A percentile compares a stretch with the other conserved stretches of the same genome.
These are phyloP conservation scores for Exophiala sideris DNA, from an alignment of 2,329 filamentous ascomycete species.

Conservation along the genomic window DNA sequence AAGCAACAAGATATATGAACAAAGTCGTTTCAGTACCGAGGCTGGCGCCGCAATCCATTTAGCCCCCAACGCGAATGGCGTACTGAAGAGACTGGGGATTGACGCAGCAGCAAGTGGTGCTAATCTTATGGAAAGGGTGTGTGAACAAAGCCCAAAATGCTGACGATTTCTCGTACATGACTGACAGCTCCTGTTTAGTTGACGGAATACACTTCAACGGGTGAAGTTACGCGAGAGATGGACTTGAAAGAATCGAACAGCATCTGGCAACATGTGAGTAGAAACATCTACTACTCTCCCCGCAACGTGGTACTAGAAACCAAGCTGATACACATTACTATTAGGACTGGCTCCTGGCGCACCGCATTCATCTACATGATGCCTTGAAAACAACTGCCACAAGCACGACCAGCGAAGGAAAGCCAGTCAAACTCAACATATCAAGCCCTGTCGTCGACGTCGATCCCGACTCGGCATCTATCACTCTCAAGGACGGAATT, in stretches of 20 bases:
- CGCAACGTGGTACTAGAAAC: neutral
- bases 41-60: conserved; percentile 60
- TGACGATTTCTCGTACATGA: neutral
- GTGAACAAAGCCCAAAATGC: neutral
- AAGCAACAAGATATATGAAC: conserved; percentile 49
- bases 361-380: conserved; percentile 54
- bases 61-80: conserved; percentile 58
- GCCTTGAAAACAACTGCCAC: conserved; percentile 49
- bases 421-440: conserved; percentile 39
- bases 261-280: conserved; percentile 47
- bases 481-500: conserved; percentile 48
- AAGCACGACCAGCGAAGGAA: conserved; percentile 34
- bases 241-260: conserved; percentile 39
- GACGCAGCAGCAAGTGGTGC: conserved; percentile 41
- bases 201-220: conserved; percentile 39
- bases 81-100: conserved; percentile 49
- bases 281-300: neutral
- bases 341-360: conserved; percentile 51
- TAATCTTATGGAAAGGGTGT: conserved; percentile 34
- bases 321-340: conserved; percentile 41
- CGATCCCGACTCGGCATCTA: conserved; percentile 27
- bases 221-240: conserved; percentile 30
- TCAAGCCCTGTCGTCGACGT: conserved; percentile 40
- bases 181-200: conserved; percentile 25
- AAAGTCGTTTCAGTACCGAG: conserved; percentile 51